Conservation (phyloP, 139 green algal genomes). For the Chlorella vulgaris region DNA sequence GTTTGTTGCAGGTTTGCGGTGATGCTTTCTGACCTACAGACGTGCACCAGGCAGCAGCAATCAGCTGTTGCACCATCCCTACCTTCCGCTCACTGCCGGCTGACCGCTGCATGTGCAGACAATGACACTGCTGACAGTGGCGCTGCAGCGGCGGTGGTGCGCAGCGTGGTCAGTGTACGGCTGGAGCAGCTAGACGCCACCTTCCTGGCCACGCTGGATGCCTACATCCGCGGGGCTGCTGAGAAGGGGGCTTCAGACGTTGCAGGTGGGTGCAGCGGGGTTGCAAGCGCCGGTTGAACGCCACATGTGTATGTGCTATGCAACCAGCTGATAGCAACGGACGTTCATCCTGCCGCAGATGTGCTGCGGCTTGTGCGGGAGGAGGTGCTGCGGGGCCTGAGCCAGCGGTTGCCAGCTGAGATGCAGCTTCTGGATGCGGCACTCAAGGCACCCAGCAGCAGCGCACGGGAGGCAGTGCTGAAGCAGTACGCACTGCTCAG, state of each 20-base stretch:
- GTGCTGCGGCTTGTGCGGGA: constrained; percentile 29
- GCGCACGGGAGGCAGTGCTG: constrained; percentile 1
- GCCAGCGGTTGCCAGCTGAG: constrained; percentile 10
- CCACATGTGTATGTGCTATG: too few species aligned
- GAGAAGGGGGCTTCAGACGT: neutral
- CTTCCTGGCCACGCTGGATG: constrained; percentile 16
- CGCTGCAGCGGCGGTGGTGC: neutral
- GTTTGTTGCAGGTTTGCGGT: too few species aligned
- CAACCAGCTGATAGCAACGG: too few species aligned
- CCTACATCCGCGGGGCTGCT: constrained; percentile 6
- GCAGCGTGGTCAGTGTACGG: neutral
- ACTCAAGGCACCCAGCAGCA: neutral
- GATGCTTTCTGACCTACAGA: too few species aligned
- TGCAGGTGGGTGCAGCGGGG: neutral
- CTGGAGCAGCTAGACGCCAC: constrained; percentile 7
- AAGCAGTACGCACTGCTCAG: neutral
- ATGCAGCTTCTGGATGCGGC: constrained; percentile 32
- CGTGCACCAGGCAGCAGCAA: too few species aligned
- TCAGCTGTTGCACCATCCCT: too few species aligned
- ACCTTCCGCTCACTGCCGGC: too few species aligned
- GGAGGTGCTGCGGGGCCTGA: constrained; percentile 22
- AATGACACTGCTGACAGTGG: too few species aligned
- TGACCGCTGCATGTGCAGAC: too few species aligned
- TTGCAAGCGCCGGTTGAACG: too few species aligned
- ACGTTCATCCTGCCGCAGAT: neutral